These are phyloP conservation scores for Durusdinium trenchii DNA, from an alignment of 73 alveolate genomes.

Conservation along the genomic window DNA sequence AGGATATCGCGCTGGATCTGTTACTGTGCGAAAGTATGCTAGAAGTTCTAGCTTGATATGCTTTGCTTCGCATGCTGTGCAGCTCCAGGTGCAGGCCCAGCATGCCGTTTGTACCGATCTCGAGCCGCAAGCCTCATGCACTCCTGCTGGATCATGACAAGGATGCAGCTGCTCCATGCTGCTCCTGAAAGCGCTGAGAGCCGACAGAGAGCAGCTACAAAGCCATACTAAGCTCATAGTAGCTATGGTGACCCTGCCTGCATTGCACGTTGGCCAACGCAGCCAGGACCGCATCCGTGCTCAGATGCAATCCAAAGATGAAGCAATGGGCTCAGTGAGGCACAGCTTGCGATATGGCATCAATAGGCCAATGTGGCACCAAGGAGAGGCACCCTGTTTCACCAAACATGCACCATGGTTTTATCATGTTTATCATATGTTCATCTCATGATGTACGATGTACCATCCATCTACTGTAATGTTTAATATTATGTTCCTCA, in stretches of 20 bases:
- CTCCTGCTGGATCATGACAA: slow-evolving; percentile 83
- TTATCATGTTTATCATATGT: background rate
- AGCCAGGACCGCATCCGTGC: slow-evolving; percentile 84
- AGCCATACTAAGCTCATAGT: background rate
- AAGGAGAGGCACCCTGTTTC: too few species aligned
- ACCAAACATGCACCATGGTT: too few species aligned
- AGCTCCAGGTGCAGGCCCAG: too few species aligned
- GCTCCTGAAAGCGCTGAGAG: background rate
- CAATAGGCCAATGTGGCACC: background rate
- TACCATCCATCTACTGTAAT: background rate
- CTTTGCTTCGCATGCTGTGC: too few species aligned
- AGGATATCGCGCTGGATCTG: too few species aligned
- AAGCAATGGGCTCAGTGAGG: background rate
- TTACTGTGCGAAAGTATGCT: too few species aligned
- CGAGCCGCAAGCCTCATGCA: slow-evolving; percentile 80
- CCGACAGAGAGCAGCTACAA: background rate
- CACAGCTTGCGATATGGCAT: background rate
- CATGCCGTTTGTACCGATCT: slow-evolving; percentile 86
- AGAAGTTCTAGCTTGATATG: too few species aligned
- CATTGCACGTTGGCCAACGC: background rate
- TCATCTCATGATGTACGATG: background rate
- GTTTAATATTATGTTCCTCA: background rate
- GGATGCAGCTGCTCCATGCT: background rate
- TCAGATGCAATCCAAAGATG: slow-evolving; percentile 78
- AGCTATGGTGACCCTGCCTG: background rate